A percentile compares a stretch with the other conserved stretches of the same genome.
phyloP scores from a whole-genome alignment of 495 filamentous ascomycete species.

The Talaromyces trachyspermus region DNA sequence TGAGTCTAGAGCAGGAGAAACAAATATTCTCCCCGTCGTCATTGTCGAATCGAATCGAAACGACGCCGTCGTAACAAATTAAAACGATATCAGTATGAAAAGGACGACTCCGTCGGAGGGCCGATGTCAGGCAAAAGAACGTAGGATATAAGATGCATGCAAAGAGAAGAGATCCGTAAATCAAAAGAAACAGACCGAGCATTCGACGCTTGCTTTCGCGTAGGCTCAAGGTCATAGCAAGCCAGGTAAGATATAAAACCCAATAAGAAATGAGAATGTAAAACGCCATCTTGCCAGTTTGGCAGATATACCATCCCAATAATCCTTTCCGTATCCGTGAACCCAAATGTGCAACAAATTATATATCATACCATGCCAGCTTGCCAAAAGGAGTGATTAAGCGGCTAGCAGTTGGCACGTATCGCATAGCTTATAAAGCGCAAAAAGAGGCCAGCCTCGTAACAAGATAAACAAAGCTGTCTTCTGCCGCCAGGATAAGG shows the following conservation, averaged over 20 bases:
- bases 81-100: background rate
- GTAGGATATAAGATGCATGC: background rate
- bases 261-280: background rate
- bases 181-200: conserved; percentile 3
- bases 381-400: background rate
- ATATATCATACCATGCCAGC: background rate
- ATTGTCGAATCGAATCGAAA: no score
- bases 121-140: no score
- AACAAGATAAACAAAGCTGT: conserved; percentile 2
- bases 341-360: conserved; percentile 1
- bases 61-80: conserved; percentile 3
- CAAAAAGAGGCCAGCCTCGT: conserved; percentile 15
- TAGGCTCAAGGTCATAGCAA: conserved; percentile 8
- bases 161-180: background rate
- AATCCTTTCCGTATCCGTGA: conserved; percentile 1
- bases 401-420: conserved; percentile 1
- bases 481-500: background rate
- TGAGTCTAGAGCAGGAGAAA: no score
- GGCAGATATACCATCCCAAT: conserved; percentile 3
- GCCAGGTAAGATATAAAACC: conserved; percentile 5
- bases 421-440: conserved; percentile 9
- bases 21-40: no score
- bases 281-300: conserved; percentile 5
- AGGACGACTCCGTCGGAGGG: no score
- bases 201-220: conserved; percentile 11